Conservation (phyloP, 179 eudicot species). For the Gypsophila paniculata region DNA sequence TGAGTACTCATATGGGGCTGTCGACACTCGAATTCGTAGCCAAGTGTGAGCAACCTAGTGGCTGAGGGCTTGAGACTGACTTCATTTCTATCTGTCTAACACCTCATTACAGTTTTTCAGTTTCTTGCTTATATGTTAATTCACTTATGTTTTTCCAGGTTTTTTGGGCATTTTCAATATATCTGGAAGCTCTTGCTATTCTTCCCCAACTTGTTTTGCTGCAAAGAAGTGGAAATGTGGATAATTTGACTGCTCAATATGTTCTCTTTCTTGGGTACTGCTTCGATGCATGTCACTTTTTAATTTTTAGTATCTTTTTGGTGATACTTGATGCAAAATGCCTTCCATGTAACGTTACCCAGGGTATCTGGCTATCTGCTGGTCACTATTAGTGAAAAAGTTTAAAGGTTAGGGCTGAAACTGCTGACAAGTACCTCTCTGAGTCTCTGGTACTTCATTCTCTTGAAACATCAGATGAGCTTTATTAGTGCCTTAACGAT, state of each 20-base stretch:
- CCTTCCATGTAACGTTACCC: background rate
- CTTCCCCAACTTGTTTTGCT: constrained; percentile 90
- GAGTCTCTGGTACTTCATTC: too few relatives aligned
- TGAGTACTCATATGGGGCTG: too few relatives aligned
- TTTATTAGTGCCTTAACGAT: background rate
- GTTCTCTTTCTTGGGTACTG: constrained; percentile 83
- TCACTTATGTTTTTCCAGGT: constrained; percentile 39
- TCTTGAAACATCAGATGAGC: background rate
- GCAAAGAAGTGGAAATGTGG: constrained; percentile 94
- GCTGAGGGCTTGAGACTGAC: background rate
- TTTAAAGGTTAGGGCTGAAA: background rate
- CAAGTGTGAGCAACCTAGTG: background rate
- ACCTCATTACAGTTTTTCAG: background rate
- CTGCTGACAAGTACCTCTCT: background rate
- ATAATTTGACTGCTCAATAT: constrained; percentile 87
- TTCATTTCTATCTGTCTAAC: background rate
- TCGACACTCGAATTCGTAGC: background rate
- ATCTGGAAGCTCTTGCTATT: constrained; percentile 89
- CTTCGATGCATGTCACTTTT: constrained; percentile 9
- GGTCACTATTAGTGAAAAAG: background rate
- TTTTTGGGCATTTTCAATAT: constrained; percentile 84
- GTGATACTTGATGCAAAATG: background rate
- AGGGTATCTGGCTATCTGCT: background rate
- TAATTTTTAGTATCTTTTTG: background rate
- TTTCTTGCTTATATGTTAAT: background rate